Conservation (phyloP, 1,139 yeast species). For the Pichia cactophila region DNA sequence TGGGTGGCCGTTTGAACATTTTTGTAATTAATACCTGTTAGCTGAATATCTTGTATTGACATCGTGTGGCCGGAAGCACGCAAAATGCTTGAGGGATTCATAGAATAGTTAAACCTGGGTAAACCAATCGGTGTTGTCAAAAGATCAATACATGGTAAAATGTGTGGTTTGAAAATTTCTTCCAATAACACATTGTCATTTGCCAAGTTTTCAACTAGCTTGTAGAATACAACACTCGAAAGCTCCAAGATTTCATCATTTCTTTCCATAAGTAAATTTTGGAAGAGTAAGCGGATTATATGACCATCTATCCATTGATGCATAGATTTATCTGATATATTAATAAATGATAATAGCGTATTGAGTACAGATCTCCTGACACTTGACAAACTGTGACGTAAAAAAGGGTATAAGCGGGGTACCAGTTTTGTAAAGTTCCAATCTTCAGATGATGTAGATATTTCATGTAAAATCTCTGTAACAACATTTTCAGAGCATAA, state of each 20-base stretch:
- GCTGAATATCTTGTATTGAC: conserved; percentile 25
- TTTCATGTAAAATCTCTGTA: conserved; percentile 57
- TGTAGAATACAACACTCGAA: conserved; percentile 57
- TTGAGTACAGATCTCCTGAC: conserved; percentile 85
- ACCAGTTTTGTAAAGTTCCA: conserved; percentile 66
- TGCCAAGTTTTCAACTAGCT: conserved; percentile 43
- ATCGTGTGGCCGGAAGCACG: conserved; percentile 70
- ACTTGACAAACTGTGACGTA: conserved; percentile 88
- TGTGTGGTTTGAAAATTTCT: conserved; percentile 43
- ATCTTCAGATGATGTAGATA: conserved; percentile 40
- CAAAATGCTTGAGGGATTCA: conserved; percentile 67
- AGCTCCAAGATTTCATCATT: conserved; percentile 61
- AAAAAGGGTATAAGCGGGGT: conserved; percentile 88
- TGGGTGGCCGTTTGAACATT: conserved; percentile 6
- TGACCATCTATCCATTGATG: conserved; percentile 76
- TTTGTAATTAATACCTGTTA: conserved; percentile 25
- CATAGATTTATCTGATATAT: conserved; percentile 55
- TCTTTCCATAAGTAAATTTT: conserved; percentile 84
- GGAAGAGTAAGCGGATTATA: conserved; percentile 68
- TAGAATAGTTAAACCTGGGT: conserved; percentile 77
- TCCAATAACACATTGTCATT: conserved; percentile 34
- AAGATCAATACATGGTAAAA: conserved; percentile 57
- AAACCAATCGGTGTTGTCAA: conserved; percentile 93
- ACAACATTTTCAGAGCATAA: conserved; percentile 79
- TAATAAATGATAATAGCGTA: conserved; percentile 70